Conservation (phyloP, 345 rosid species). For the Eucalyptus marginata region DNA sequence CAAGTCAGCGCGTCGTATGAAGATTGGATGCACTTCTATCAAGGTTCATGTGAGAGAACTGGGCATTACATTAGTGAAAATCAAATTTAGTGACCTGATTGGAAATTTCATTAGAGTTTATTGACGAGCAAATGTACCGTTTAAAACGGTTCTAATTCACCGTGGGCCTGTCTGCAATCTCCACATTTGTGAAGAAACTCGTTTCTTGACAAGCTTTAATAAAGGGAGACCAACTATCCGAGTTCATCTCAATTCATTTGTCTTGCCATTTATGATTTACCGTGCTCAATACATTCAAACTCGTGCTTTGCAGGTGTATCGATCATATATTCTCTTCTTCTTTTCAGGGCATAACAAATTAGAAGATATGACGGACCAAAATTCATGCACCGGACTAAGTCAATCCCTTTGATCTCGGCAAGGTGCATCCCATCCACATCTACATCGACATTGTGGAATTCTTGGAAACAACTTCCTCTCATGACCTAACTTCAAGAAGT, state of each 20-base stretch:
- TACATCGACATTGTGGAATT: background rate
- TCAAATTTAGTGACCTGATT: background rate
- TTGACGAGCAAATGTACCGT: background rate
- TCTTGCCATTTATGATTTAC: background rate
- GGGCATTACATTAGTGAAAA: background rate
- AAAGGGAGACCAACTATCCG: background rate
- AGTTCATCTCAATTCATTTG: background rate
- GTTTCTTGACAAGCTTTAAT: background rate
- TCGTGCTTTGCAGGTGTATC: background rate
- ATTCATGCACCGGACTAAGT: background rate
- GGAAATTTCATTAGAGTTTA: background rate
- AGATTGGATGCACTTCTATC: background rate
- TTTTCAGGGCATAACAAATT: background rate
- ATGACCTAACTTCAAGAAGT: background rate
- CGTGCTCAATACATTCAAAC: background rate
- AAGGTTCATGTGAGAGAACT: background rate
- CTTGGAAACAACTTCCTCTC: background rate
- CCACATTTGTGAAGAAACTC: background rate
- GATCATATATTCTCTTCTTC: background rate
- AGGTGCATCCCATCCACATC: background rate
- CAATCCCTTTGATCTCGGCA: background rate
- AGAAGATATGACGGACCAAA: background rate
- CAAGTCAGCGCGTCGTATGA: background rate
- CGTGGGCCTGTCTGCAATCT: too few relatives aligned
- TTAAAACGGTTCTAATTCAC: background rate